These are phyloP conservation scores for Abelmoschus esculentus DNA, from an alignment of 345 rosid species.

Conservation along the genomic window DNA sequence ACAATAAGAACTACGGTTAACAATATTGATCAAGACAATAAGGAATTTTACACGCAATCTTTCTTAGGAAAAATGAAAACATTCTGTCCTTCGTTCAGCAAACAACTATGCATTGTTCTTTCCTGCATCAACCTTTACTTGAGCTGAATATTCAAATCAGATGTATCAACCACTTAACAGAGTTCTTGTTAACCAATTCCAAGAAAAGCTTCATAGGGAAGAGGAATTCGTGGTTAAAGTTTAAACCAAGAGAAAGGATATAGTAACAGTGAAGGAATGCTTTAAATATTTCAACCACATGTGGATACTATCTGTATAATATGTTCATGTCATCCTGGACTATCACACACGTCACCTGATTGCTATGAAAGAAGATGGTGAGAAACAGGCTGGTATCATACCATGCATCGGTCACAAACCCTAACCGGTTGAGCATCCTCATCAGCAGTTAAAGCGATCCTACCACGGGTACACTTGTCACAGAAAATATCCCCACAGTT, in stretches of 20 bases:
- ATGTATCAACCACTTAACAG: neutral
- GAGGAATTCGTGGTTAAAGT: neutral
- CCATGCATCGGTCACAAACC: slow-evolving; percentile 94
- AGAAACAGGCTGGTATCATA: slow-evolving; percentile 16
- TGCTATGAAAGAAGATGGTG: neutral
- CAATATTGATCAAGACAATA: neutral
- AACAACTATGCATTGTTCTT: neutral
- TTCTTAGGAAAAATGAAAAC: neutral
- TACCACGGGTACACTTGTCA: slow-evolving; percentile 89
- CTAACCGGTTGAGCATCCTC: slow-evolving; percentile 89
- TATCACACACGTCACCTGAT: neutral
- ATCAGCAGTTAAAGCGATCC: slow-evolving; percentile 88
- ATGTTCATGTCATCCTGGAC: neutral
- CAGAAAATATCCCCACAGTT: slow-evolving; percentile 97
- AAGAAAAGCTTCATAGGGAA: neutral
- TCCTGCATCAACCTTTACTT: neutral
- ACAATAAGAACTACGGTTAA: neutral
- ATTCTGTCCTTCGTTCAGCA: neutral
- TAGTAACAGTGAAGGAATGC: neutral
- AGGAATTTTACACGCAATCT: neutral
- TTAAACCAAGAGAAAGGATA: neutral
- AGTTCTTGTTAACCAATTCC: neutral
- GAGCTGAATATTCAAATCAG: neutral
- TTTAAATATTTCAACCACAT: neutral
- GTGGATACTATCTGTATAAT: neutral